These are phyloP conservation scores for Aspergillus sclerotioniger DNA, from an alignment of 495 filamentous ascomycete species.

Conservation along the genomic window DNA sequence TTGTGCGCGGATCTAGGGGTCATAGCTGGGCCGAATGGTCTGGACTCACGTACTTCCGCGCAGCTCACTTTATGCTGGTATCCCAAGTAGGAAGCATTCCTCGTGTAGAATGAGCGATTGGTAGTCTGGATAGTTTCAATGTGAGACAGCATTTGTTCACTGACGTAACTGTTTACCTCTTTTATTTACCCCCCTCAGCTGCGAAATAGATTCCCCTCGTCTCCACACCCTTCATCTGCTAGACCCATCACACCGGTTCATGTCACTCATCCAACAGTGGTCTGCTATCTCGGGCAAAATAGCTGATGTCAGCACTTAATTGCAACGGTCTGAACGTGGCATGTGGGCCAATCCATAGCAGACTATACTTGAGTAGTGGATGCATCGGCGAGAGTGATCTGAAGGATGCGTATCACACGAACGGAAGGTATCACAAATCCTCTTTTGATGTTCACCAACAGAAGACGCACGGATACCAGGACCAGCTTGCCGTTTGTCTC, in stretches of 20 bases:
- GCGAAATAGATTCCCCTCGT: too few relatives aligned
- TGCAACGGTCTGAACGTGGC: neutral
- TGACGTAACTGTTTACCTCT: neutral
- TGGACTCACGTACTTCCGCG: neutral
- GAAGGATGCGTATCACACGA: too few relatives aligned
- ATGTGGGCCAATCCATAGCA: too few relatives aligned
- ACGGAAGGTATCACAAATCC: too few relatives aligned
- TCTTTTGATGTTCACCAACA: too few relatives aligned
- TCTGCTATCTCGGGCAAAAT: neutral
- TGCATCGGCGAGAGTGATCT: too few relatives aligned
- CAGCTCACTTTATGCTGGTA: neutral
- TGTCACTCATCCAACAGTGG: neutral
- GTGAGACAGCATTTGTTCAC: neutral
- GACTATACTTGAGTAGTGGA: too few relatives aligned
- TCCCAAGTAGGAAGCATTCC: neutral
- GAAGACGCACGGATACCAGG: too few relatives aligned
- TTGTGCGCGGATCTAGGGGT: neutral
- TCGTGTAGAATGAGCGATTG: neutral
- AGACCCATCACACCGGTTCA: neutral
- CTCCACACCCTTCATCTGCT: too few relatives aligned
- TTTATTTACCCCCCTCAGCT: too few relatives aligned
- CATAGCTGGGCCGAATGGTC: too few relatives aligned
- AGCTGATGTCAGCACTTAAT: conserved; percentile 3
- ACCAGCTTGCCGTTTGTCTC: too few relatives aligned
- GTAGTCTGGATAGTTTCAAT: neutral